A percentile compares a stretch with the other conserved stretches of the same genome.
Conservation (phyloP, 2,329 filamentous ascomycete species). For the Fusarium nodosum region DNA sequence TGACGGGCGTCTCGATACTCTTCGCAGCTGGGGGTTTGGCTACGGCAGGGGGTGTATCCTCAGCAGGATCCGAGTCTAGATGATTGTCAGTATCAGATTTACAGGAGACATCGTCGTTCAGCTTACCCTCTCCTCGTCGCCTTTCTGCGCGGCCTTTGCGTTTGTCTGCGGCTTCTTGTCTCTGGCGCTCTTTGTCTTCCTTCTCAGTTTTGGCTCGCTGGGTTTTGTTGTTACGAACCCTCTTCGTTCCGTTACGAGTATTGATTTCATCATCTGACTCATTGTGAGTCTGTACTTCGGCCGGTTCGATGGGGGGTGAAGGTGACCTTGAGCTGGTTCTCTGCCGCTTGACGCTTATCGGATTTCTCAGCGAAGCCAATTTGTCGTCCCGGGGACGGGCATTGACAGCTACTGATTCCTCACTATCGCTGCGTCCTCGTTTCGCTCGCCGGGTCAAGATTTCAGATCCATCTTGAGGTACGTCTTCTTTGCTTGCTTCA, state of each 20-base stretch:
- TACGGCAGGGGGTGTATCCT: constrained; percentile 71
- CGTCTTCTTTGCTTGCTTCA: constrained; percentile 93
- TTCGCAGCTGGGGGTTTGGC: constrained; percentile 50
- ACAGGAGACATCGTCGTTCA: neutral
- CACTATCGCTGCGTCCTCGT: constrained; percentile 88
- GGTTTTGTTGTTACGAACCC: constrained; percentile 70
- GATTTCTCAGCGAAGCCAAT: constrained; percentile 68
- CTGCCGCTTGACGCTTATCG: constrained; percentile 81
- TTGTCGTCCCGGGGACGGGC: constrained; percentile 40
- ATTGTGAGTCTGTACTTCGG: constrained; percentile 65
- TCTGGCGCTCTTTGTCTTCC: constrained; percentile 80
- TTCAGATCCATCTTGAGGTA: constrained; percentile 63
- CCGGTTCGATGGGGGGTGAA: constrained; percentile 64
- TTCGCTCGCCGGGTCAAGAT: constrained; percentile 77
- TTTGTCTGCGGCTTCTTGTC: constrained; percentile 81
- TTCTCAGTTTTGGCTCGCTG: constrained; percentile 74
- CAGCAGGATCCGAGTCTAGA: constrained; percentile 78
- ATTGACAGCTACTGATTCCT: constrained; percentile 78
- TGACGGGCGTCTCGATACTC: constrained; percentile 51
- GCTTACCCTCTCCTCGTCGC: constrained; percentile 82
- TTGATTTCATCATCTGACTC: constrained; percentile 80
- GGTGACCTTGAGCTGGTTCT: constrained; percentile 83
- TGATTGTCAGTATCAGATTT: constrained; percentile 28
- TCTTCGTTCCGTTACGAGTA: constrained; percentile 68
- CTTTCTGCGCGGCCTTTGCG: constrained; percentile 86